These are phyloP conservation scores for Porogramme epimiltina DNA, from an alignment of 1,284 basidiomycete species.

Conservation along the genomic window DNA sequence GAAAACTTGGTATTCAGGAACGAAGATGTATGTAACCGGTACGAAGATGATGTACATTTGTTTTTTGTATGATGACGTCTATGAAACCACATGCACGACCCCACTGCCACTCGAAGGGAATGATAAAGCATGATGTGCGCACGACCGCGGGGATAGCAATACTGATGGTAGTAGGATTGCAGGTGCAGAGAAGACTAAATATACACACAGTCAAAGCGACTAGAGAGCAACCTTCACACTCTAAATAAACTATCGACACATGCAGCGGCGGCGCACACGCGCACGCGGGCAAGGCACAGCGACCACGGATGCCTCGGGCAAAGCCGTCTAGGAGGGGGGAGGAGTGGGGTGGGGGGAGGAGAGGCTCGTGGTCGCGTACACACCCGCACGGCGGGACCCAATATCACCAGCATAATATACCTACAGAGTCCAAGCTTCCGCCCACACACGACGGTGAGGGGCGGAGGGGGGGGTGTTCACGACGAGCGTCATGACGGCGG, in stretches of 20 bases:
- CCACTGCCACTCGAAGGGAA: too few species aligned
- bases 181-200: not conserved
- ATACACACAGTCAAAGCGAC: slow-evolving; percentile 21
- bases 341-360: not conserved
- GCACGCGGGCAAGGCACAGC: not conserved
- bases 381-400: slow-evolving; percentile 6
- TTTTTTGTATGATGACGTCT: not conserved
- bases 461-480: too few species aligned
- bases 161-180: slow-evolving; percentile 1
- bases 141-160: too few species aligned
- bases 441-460: slow-evolving; percentile 2
- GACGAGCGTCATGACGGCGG: slow-evolving; percentile 15
- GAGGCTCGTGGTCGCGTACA: slow-evolving; percentile 10
- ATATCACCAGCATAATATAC: slow-evolving; percentile 15
- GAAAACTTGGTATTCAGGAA: not conserved
- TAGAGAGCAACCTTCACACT: slow-evolving; percentile 18
- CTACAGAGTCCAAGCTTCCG: slow-evolving; percentile 5
- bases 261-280: slow-evolving; percentile 1
- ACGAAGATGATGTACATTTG: slow-evolving; percentile 6
- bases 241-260: slow-evolving; percentile 19
- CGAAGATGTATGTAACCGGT: not conserved
- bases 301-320: not conserved
- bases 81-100: too few species aligned
- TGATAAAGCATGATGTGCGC: too few species aligned
- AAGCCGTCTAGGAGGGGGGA: slow-evolving; percentile 1